Percentiles rank a stretch among this genome's conserved stretches.
phyloP scores from a whole-genome alignment of 768 basidiomycete genomes.

The Phaffia tasmanica region DNA sequence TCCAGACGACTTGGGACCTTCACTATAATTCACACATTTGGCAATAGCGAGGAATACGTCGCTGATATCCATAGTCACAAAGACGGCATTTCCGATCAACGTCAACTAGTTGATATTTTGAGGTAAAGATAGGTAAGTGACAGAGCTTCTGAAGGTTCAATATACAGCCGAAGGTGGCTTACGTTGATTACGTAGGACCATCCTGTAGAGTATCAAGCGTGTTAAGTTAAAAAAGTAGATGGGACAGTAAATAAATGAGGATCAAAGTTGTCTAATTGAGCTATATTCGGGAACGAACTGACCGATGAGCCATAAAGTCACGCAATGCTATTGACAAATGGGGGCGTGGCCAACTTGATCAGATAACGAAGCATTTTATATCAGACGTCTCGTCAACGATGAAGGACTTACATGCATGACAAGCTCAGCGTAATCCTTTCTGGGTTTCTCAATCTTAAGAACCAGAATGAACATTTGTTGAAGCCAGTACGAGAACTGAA shows the following conservation, averaged over 20 bases:
- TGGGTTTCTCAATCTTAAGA: conserved; percentile 80
- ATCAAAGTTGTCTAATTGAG: background rate
- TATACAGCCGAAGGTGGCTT: background rate
- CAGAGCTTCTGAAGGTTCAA: no score
- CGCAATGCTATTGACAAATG: conserved; percentile 50
- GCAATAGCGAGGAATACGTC: conserved; percentile 79
- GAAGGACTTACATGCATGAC: conserved; percentile 51
- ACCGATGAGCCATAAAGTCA: conserved; percentile 90
- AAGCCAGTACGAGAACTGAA: conserved; percentile 87
- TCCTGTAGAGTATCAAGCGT: background rate
- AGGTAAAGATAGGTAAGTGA: background rate
- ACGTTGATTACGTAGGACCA: conserved; percentile 27
- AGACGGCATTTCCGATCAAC: conserved; percentile 78
- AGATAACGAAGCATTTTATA: background rate
- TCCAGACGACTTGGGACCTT: conserved; percentile 30
- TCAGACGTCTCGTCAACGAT: background rate
- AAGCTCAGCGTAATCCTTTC: conserved; percentile 80
- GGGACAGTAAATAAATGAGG: background rate
- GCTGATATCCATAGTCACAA: conserved; percentile 93
- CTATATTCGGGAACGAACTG: background rate
- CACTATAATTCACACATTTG: conserved; percentile 80
- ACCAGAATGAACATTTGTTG: conserved; percentile 82
- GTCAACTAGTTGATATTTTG: conserved; percentile 44
- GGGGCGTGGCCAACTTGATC: background rate
- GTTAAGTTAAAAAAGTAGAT: background rate